Conservation (phyloP, 306 rosid genomes). For the Quercus agrifolia region DNA sequence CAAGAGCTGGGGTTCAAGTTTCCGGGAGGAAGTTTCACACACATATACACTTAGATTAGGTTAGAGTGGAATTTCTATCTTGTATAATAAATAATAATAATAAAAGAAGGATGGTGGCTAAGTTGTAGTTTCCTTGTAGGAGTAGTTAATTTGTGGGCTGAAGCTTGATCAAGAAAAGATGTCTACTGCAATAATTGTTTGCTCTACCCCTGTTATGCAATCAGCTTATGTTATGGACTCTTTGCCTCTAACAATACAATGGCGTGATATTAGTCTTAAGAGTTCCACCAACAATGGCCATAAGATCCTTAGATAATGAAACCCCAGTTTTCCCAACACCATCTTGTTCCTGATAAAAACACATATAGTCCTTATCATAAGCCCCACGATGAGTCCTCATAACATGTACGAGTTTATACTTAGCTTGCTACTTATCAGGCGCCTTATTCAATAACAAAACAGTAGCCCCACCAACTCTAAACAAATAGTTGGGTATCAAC, state of each 20-base stretch:
- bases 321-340: slow-evolving; percentile 51
- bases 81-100: too few species aligned
- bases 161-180: too few species aligned
- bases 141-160: too few species aligned
- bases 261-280: slow-evolving; percentile 50
- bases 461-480: slow-evolving; percentile 56
- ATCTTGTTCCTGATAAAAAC: slow-evolving; percentile 54
- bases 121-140: too few species aligned
- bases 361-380: slow-evolving; percentile 50
- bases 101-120: too few species aligned
- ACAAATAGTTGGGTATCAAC: slow-evolving; percentile 65
- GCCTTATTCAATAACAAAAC: slow-evolving; percentile 48
- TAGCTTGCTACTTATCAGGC: slow-evolving; percentile 29
- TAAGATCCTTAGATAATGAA: slow-evolving; percentile 52
- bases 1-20: too few species aligned
- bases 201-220: too few species aligned
- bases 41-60: too few species aligned
- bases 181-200: too few species aligned
- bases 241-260: slow-evolving; percentile 21
- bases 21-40: too few species aligned
- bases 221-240: too few species aligned
- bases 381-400: slow-evolving; percentile 66
- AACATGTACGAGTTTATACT: slow-evolving; percentile 53
- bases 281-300: slow-evolving; percentile 62
- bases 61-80: too few species aligned